phyloP scores from a whole-genome alignment of 2,329 filamentous ascomycete genomes.

The Arthrobotrys musiformis region DNA sequence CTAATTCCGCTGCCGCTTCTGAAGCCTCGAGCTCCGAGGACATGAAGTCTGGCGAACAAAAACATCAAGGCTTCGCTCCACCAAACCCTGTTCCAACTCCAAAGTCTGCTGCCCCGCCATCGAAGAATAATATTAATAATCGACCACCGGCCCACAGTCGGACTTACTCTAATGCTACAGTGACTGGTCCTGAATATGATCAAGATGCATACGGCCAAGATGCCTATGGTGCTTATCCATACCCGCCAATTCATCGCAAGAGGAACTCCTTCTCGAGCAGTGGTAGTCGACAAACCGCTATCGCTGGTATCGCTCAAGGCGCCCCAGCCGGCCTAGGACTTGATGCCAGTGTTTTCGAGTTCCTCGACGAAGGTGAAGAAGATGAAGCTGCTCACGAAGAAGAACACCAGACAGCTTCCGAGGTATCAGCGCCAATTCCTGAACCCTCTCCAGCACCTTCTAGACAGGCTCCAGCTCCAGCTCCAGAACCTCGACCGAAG shows the following conservation, averaged over 20 bases:
- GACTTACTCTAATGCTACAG: conserved; percentile 47
- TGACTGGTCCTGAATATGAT: conserved; percentile 49
- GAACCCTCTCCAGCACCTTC: conserved; percentile 10
- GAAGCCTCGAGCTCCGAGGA: conserved; percentile 48
- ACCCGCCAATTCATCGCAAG: conserved; percentile 38
- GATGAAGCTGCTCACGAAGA: conserved; percentile 38
- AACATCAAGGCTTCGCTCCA: conserved; percentile 9
- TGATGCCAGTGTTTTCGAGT: conserved; percentile 52
- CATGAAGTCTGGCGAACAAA: conserved; percentile 37
- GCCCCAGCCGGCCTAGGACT: conserved; percentile 49
- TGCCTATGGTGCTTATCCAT: conserved; percentile 24
- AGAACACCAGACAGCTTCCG: conserved; percentile 28
- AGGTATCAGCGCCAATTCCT: conserved; percentile 24
- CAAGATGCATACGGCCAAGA: conserved; percentile 26
- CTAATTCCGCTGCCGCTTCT: conserved; percentile 42
- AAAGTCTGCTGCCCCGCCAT: conserved; percentile 14
- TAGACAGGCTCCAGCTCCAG: conserved; percentile 10
- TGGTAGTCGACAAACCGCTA: conserved; percentile 38
- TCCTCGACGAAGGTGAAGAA: conserved; percentile 41
- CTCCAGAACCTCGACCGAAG: conserved; percentile 30
- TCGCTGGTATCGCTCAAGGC: conserved; percentile 23
- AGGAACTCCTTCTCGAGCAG: conserved; percentile 53
- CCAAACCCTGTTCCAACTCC: conserved; percentile 15
- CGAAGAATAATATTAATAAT: conserved; percentile 21
- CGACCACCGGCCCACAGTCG: conserved; percentile 45